Percentiles rank a stretch among this genome's conserved stretches.
phyloP scores from a whole-genome alignment of 352 stramenopile species.

The Globisporangium solare region DNA sequence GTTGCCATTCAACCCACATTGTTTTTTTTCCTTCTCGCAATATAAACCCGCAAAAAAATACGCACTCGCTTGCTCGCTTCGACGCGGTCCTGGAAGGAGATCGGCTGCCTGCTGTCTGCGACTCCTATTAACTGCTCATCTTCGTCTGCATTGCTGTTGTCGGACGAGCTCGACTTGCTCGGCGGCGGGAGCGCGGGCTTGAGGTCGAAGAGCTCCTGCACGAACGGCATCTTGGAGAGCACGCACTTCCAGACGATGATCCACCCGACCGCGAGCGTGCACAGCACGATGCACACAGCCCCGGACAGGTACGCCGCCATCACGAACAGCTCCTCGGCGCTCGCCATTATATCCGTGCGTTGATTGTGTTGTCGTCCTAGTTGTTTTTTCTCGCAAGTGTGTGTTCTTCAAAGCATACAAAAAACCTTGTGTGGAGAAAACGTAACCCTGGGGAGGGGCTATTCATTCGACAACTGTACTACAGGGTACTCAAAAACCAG shows the following conservation, averaged over 20 bases:
- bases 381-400: not conserved
- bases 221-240: slow-evolving; percentile 77
- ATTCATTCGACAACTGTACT: too few species aligned
- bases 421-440: too few species aligned
- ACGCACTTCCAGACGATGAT: slow-evolving; percentile 85
- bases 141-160: slow-evolving; percentile 25
- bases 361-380: too few species aligned
- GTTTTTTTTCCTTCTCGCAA: too few species aligned
- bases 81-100: slow-evolving; percentile 76
- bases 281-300: slow-evolving; percentile 78
- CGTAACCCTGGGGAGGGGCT: too few species aligned
- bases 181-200: slow-evolving; percentile 26
- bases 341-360: too few species aligned
- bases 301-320: slow-evolving; percentile 67
- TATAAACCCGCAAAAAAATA: slow-evolving; percentile 1
- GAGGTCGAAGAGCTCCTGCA: slow-evolving; percentile 82
- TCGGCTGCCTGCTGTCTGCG: slow-evolving; percentile 9
- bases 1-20: not conserved
- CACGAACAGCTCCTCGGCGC: slow-evolving; percentile 40
- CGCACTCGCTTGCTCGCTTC: slow-evolving; percentile 58
- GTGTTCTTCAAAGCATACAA: too few species aligned
- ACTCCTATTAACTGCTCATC: slow-evolving; percentile 6
- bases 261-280: slow-evolving; percentile 69
- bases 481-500: too few species aligned
- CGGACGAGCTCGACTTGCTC: slow-evolving; percentile 7